Evolutionary conservation across 495 filamentous ascomycete species (phyloP), one percentile per base, ranked within the genome.

Genomic region (Hypoxylon intermedium): DNA sequence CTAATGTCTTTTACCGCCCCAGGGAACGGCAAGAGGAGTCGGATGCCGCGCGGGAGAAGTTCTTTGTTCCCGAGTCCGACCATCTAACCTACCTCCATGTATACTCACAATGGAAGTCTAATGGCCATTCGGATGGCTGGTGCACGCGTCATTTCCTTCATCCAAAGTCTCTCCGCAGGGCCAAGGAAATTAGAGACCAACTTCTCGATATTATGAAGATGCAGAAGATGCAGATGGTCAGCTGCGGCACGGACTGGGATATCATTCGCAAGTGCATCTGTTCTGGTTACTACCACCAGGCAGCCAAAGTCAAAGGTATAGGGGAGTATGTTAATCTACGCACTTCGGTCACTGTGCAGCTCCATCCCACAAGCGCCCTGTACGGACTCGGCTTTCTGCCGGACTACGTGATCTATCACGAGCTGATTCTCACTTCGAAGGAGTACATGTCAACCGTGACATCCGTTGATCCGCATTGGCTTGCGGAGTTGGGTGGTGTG

Each of bases 361-460:
- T 99, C 44, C 95, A 98, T 73, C 93, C 95, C 19, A 98, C 95
- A 1, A 91, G 87, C 63, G 90, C 93, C 6, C 80, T 99, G 6
- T 98, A 95, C 69, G 93, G 93, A 31, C 82, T 94, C 1, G 93
- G 94, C 3, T 94, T 94, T 74, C 82, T 97, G 21, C 95, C 95
- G 0, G 93, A 98, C 67, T 97, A 97, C 66, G 93, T 99, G 52
- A 87, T 99, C 23, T 99, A 98, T 75, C 95, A 99, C 76, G 95
- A 99, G 74, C 84, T 99, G 63, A 97, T 97, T 62, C 84, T 98
- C 40, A 99, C 95, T 0, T 90, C 86, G 46, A 97, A 96, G 71
- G 95, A 98, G 75, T 99, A 98, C 78, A 98, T 99, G 93, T 93
- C 89, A 2, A 96, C 90, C 1, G 95, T 99, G 23, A 99, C 95